Conservation (phyloP, 169 alveolate genomes). For the Cryptosporidium ryanae region DNA sequence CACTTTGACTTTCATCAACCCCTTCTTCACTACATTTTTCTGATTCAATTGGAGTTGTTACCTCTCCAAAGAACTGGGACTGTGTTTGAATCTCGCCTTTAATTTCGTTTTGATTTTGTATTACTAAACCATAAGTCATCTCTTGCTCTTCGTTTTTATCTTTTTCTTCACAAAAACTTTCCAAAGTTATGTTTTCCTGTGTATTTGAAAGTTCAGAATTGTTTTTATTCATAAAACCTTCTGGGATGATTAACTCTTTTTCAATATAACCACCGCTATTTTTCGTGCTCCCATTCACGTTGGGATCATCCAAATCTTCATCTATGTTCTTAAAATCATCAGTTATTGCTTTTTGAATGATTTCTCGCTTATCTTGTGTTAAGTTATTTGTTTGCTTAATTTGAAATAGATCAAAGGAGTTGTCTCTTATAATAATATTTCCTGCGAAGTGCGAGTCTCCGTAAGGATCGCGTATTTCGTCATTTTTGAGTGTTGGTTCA, state of each 20-base stretch:
- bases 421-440: constrained; percentile 10
- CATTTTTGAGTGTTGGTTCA: no score
- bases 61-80: no score
- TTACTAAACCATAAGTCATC: no score
- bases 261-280: background rate
- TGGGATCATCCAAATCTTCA: background rate
- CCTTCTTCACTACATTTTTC: background rate
- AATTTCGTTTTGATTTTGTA: no score
- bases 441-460: no score
- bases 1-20: background rate
- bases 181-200: no score
- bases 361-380: constrained; percentile 9
- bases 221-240: background rate
- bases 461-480: no score
- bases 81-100: no score
- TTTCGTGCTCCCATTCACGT: background rate
- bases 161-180: background rate
- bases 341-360: constrained; percentile 29
- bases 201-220: background rate
- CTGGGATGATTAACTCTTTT: background rate
- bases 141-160: background rate
- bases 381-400: constrained; percentile 8
- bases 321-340: background rate
- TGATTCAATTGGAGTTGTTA: no score
- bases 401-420: constrained; percentile 25